phyloP scores from a whole-genome alignment of 1,284 basidiomycete genomes.

The Melampsora larici-populina region DNA sequence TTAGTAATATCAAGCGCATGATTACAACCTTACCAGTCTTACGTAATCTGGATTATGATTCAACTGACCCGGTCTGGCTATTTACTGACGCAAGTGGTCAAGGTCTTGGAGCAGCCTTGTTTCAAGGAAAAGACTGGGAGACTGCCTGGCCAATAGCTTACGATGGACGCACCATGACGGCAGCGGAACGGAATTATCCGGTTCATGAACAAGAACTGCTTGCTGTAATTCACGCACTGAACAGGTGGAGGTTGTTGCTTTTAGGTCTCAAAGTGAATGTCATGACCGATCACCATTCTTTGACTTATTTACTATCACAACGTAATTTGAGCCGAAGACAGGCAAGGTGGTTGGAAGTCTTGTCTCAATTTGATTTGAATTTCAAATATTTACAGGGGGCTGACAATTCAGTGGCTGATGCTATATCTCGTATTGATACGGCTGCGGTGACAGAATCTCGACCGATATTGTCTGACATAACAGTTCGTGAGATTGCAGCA shows the following conservation, averaged over 20 bases:
- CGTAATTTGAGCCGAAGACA: too few relatives aligned
- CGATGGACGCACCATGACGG: slow-evolving; percentile 36
- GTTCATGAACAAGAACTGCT: slow-evolving; percentile 4
- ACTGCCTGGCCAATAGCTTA: too few relatives aligned
- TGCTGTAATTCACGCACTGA: neutral
- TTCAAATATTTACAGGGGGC: neutral
- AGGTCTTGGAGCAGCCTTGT: too few relatives aligned
- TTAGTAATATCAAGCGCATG: too few relatives aligned
- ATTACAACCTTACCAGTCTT: slow-evolving; percentile 34
- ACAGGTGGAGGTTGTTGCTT: too few relatives aligned
- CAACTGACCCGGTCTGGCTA: slow-evolving; percentile 43
- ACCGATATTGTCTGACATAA: neutral
- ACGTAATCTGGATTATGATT: slow-evolving; percentile 52
- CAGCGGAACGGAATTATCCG: slow-evolving; percentile 30
- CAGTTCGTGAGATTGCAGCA: too few relatives aligned
- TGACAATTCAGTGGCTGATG: neutral
- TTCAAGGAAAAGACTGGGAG: too few relatives aligned
- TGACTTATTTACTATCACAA: too few relatives aligned
- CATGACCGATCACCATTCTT: too few relatives aligned
- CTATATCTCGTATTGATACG: neutral
- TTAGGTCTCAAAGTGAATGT: too few relatives aligned
- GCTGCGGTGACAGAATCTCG: neutral
- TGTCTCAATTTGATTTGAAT: neutral
- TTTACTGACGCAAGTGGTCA: slow-evolving; percentile 39
- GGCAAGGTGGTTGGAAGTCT: neutral